A percentile compares a stretch with the other conserved stretches of the same genome.
phyloP scores from a whole-genome alignment of 1,284 basidiomycete species.

The Vanrija pseudolonga region DNA sequence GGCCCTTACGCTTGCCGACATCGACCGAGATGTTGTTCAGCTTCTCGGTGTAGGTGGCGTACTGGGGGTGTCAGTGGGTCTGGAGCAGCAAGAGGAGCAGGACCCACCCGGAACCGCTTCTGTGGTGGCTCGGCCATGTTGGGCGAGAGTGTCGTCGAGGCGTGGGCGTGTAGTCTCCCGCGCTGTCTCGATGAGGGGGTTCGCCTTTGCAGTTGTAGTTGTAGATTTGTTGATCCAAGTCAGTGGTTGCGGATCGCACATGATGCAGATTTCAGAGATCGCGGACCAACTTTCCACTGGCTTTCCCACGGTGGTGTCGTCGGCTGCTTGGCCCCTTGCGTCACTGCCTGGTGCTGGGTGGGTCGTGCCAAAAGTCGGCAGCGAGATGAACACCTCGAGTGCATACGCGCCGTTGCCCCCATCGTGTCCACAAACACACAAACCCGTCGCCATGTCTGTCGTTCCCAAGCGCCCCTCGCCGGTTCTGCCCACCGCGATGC shows the following conservation, averaged over 20 bases:
- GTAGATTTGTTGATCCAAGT: neutral
- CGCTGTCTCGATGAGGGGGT: neutral
- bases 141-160: neutral
- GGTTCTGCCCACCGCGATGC: conserved; percentile 68
- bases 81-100: too few species aligned
- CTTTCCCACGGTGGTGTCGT: conserved; percentile 4
- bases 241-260: neutral
- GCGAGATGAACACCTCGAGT: neutral
- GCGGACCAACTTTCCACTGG: neutral
- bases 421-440: neutral
- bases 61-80: conserved; percentile 22
- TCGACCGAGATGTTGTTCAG: conserved; percentile 44
- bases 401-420: too few species aligned
- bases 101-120: conserved; percentile 41
- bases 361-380: neutral
- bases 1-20: conserved; percentile 40
- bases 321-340: neutral
- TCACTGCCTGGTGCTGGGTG: too few species aligned
- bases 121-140: conserved; percentile 43
- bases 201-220: neutral
- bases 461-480: conserved; percentile 25
- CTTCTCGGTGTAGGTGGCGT: conserved; percentile 45
- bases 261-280: neutral
- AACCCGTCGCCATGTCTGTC: neutral
- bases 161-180: neutral